Percentiles rank a stretch among this genome's conserved stretches.
Conservation (phyloP, 257 asterid species). For the Striga asiatica region DNA sequence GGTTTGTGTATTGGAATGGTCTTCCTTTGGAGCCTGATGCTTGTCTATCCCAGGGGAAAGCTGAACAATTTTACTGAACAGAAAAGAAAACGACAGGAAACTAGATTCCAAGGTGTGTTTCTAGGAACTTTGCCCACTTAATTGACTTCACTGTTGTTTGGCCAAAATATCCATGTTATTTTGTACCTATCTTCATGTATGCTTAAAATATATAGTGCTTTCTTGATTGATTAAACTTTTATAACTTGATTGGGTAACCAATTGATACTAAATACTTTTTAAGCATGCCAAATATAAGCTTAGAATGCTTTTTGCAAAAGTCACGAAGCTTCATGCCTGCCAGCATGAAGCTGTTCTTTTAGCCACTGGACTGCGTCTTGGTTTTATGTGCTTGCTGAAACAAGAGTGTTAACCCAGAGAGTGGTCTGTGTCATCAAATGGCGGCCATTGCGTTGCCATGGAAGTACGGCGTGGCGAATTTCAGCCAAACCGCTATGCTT, state of each 20-base stretch:
- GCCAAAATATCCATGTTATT: too few relatives aligned
- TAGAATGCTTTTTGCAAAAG: background rate
- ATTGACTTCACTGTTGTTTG: too few relatives aligned
- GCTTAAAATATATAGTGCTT: too few relatives aligned
- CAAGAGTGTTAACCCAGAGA: background rate
- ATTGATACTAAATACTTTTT: background rate
- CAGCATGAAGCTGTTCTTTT: background rate
- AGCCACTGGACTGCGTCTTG: constrained; percentile 11
- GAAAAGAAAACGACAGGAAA: constrained; percentile 53
- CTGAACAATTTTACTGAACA: constrained; percentile 42
- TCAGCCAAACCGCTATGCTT: too few relatives aligned
- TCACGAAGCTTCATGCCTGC: constrained; percentile 7
- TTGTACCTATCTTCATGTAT: too few relatives aligned
- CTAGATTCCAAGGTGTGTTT: constrained; percentile 55
- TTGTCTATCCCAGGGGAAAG: constrained; percentile 52
- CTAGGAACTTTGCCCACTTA: constrained; percentile 16
- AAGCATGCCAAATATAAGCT: background rate
- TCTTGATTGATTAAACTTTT: too few relatives aligned
- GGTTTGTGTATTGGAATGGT: constrained; percentile 6
- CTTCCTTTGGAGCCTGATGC: constrained; percentile 18
- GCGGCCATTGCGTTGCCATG: background rate
- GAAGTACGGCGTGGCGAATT: too few relatives aligned
- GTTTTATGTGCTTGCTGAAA: constrained; percentile 8
- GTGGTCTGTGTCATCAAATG: background rate
- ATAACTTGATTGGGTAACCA: background rate